Evolutionary conservation across 805 yeast genomes (phyloP).

Genomic region (Kurtzmaniella cleridarum): DNA sequence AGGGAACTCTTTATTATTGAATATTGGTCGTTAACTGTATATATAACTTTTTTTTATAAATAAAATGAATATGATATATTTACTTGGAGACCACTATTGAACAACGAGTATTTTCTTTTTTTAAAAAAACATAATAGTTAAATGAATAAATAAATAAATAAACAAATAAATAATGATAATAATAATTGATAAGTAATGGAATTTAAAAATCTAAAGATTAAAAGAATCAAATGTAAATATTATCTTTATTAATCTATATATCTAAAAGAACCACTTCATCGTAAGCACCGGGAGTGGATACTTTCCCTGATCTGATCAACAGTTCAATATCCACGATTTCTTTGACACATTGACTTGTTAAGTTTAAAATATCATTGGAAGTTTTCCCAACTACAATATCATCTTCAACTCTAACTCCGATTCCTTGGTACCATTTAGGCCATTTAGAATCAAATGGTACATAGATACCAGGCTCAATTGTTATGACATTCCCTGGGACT

Average conservation of each 20-base stretch:
- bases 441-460: conserved; percentile 68
- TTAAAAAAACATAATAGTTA: no score
- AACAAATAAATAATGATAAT: not conserved
- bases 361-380: conserved; percentile 40
- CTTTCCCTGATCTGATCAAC: conserved; percentile 52
- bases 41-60: not conserved
- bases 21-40: conserved; percentile 54
- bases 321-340: conserved; percentile 79
- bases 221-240: not conserved
- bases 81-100: not conserved
- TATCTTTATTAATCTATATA: conserved; percentile 8
- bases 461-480: conserved; percentile 95
- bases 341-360: conserved; percentile 81
- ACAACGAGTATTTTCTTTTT: not conserved
- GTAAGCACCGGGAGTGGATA: conserved; percentile 42
- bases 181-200: not conserved
- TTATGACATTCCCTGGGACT: conserved; percentile 71
- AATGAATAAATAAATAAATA: not conserved
- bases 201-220: no score
- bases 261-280: conserved; percentile 30
- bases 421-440: conserved; percentile 78
- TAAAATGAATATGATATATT: not conserved
- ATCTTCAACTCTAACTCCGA: conserved; percentile 94
- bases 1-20: conserved; percentile 55
- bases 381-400: conserved; percentile 76